A percentile compares a stretch with the other conserved stretches of the same genome.
These are phyloP conservation scores for Solanum pinnatisectum DNA, from an alignment of 257 asterid species.

Conservation along the genomic window DNA sequence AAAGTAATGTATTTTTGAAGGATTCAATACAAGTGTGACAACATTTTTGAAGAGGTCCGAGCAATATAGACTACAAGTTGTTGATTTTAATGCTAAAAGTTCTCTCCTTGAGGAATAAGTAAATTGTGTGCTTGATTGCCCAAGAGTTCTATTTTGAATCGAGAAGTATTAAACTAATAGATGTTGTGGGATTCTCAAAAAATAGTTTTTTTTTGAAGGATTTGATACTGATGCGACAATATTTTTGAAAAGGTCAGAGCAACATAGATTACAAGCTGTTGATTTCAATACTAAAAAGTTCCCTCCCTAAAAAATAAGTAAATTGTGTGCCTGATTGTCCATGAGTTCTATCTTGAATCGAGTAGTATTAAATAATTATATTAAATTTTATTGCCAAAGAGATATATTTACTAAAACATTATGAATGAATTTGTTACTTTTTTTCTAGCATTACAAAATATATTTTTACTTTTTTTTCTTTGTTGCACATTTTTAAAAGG, in stretches of 20 bases:
- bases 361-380: neutral
- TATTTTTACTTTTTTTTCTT: no score
- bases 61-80: neutral
- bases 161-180: neutral
- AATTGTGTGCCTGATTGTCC: no score
- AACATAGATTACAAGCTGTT: neutral
- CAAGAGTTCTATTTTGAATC: neutral
- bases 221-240: neutral
- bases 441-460: no score
- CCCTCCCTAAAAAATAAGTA: no score
- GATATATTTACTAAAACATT: no score
- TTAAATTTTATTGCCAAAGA: neutral
- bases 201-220: neutral
- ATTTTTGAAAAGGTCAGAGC: neutral
- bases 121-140: neutral
- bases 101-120: neutral
- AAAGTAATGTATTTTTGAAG: neutral
- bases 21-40: neutral
- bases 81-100: neutral
- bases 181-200: neutral
- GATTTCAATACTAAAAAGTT: neutral
- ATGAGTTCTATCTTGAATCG: neutral
- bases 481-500: no score
- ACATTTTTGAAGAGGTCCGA: neutral
- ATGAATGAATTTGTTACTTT: neutral